phyloP scores from a whole-genome alignment of 148 eudicot genomes.

The Persicaria tinctoria region DNA sequence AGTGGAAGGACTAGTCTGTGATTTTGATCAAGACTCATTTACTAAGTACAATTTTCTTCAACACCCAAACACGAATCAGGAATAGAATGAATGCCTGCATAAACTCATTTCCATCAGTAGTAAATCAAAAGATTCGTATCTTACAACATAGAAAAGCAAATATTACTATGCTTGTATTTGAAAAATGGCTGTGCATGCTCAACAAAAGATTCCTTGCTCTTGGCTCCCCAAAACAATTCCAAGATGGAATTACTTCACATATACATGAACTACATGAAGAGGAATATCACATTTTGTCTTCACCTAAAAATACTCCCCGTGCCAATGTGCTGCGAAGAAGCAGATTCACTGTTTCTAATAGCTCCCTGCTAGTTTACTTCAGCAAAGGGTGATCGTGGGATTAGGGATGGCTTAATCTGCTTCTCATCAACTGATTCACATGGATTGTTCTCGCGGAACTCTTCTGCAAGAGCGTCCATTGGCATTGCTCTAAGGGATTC shows the following conservation, averaged over 20 bases:
- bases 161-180: neutral
- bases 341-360: neutral
- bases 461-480: constrained; percentile 72
- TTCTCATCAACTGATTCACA: constrained; percentile 65
- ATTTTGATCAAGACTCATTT: too few species aligned
- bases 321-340: constrained; percentile 5
- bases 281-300: neutral
- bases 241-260: constrained; percentile 40
- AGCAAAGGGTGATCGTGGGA: constrained; percentile 76
- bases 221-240: constrained; percentile 29
- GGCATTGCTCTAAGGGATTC: constrained; percentile 84
- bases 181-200: neutral
- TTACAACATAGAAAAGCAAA: constrained; percentile 3
- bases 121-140: neutral
- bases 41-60: neutral
- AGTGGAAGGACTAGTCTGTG: too few species aligned
- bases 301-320: constrained; percentile 16
- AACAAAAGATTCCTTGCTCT: neutral
- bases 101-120: neutral
- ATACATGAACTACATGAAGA: neutral
- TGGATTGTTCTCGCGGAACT: constrained; percentile 76
- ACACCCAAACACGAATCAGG: neutral
- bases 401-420: constrained; percentile 50
- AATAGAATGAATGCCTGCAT: neutral
- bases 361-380: constrained; percentile 37